phyloP scores from a whole-genome alignment of 768 basidiomycete species.

The Galerina sulciceps region DNA sequence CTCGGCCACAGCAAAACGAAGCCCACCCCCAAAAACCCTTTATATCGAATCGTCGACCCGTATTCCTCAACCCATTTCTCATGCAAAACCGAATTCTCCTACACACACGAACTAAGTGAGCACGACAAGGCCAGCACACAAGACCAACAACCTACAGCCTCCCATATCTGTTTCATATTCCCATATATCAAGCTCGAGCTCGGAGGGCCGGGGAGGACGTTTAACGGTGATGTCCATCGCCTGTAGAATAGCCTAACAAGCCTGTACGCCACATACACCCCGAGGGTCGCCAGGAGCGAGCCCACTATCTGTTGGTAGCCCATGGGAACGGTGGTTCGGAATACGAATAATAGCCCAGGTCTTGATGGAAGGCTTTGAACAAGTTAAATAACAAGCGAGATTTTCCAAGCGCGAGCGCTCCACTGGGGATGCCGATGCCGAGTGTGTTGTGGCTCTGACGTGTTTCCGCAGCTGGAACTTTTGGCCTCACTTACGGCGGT shows the following conservation, averaged over 20 bases:
- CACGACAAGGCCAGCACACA: not conserved
- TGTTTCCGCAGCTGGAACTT: not conserved
- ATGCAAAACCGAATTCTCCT: constrained; percentile 43
- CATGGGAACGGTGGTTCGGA: not conserved
- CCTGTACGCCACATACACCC: constrained; percentile 35
- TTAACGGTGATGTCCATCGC: constrained; percentile 44
- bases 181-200: constrained; percentile 50
- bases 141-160: constrained; percentile 34
- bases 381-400: not conserved
- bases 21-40: constrained; percentile 48
- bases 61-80: constrained; percentile 55
- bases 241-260: constrained; percentile 31
- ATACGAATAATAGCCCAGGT: not conserved
- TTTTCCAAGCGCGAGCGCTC: not conserved
- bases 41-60: constrained; percentile 50
- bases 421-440: not conserved
- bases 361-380: not conserved
- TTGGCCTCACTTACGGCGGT: no score
- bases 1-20: not conserved
- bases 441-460: not conserved
- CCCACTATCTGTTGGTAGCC: constrained; percentile 12
- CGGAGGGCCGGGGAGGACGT: constrained; percentile 55
- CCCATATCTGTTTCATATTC: constrained; percentile 46
- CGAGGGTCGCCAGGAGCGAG: constrained; percentile 9
- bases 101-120: not conserved